These are phyloP conservation scores for Fragilaria radians DNA, from an alignment of 108 stramenopile species.

Conservation along the genomic window DNA sequence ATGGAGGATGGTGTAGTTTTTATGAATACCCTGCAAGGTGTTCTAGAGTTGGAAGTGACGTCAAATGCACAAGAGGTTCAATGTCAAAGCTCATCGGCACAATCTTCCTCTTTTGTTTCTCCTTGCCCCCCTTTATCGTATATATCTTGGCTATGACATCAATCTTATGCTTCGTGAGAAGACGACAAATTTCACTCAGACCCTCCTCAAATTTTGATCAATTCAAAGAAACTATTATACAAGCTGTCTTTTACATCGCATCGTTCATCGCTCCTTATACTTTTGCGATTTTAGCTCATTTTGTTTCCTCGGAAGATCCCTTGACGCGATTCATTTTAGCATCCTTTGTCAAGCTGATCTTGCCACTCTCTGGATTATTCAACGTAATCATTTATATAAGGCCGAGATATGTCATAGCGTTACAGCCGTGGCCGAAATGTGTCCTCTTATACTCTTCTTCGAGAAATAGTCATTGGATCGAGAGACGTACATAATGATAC, in stretches of 20 bases:
- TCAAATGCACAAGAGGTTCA: neutral
- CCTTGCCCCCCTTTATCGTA: neutral
- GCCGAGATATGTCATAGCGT: slow-evolving; percentile 11
- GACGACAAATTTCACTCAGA: neutral
- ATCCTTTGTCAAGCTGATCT: slow-evolving; percentile 10
- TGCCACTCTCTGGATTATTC: slow-evolving; percentile 44
- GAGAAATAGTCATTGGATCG: neutral
- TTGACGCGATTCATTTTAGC: neutral
- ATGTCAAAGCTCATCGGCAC: neutral
- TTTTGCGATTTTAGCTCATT: neutral
- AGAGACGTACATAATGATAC: too few relatives aligned
- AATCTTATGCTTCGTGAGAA: too few relatives aligned
- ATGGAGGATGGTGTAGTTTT: neutral
- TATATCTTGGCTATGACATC: neutral
- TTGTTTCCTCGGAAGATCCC: neutral
- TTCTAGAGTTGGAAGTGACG: neutral
- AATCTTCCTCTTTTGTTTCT: neutral
- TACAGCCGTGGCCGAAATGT: neutral
- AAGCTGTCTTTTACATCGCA: neutral
- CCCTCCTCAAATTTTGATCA: neutral
- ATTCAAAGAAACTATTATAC: neutral
- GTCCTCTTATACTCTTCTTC: neutral
- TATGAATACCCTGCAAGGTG: neutral
- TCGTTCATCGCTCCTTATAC: neutral
- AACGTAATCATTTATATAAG: slow-evolving; percentile 35